Base-by-base conservation (phyloP, 2,329 filamentous ascomycete species). In the Diaporthe citriasiana region DNA sequence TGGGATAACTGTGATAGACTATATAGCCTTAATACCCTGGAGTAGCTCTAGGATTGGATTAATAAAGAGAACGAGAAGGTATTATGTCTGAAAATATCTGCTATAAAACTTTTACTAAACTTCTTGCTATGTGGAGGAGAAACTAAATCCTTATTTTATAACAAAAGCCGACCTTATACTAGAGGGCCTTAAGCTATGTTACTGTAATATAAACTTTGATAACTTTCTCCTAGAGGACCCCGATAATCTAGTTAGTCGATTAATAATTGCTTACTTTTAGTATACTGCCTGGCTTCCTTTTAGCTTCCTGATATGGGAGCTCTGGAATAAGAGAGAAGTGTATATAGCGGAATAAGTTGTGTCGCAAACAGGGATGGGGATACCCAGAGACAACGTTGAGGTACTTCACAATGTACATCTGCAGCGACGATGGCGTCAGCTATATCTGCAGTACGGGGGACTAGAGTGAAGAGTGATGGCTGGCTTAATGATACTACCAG, bases 271-370 rank as follows among this genome's bases (percentile, higher is more conserved):
- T 12, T 27, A 70, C 53, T 70, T 70, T 13, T 17, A 57, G 22
- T 40, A 70, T 17, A 70, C 50, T 25, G 42, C 38, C 27, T 70
- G 51, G 38, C 66, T 70, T 35, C 66, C 66, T 17, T 57, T 56
- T 19, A 70, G 66, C 51, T 70, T 57, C 30, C 38, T 56, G 12
- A n/a, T 70, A n/a, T 70, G 66, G 66, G 66, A 27, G 38, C 51
- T 70, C 5, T 70, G 51, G 38, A 22, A 57, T 10, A 47, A 70
- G 38, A 56, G 25, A 8, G 50, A 70, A 45, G 35, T 27, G 19
- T 45, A 56, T 22, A 56, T 70, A 9, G 25, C n/a, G 38, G 35
- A 56, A n/a, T 51, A 70, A 56, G 27, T 70, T 5, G 12, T 7
- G 33, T 42, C 51, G 17, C 22, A n/a, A 8, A 33, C 25, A 38